Base-by-base conservation (phyloP, 139 green algal species). In the Tetradesmus lagerheimii region DNA sequence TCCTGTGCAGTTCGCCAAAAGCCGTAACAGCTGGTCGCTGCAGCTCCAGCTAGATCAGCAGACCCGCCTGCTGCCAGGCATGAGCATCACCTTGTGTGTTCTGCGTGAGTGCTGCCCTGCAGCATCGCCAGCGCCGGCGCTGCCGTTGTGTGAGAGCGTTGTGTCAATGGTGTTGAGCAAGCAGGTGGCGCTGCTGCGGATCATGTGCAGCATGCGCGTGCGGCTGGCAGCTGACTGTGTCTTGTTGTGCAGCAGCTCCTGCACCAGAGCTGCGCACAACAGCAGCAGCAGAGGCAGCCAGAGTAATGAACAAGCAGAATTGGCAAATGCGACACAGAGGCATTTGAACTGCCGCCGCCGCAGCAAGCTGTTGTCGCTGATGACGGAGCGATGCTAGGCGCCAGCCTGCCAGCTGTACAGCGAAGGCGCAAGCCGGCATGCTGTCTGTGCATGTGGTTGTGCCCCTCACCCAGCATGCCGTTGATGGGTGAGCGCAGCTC, bases 401-500 rank as follows among this genome's bases (percentile, higher is more conserved):
- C n/a, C n/a, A n/a, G n/a, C n/a, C n/a, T n/a, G n/a, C n/a, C n/a
- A n/a, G n/a, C n/a, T n/a, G n/a, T n/a, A 74, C 66, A 76, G 66
- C 66, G 2, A 35, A 37, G 37, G 23, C 20, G 14, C 78, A 18
- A 0, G n/a, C 1, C n/a, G n/a, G n/a, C n/a, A n/a, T n/a, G n/a
- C n/a, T n/a, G n/a, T n/a, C n/a, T n/a, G n/a, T n/a, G n/a, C n/a
- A n/a, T n/a, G n/a, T n/a, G n/a, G n/a, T n/a, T n/a, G n/a, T n/a
- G n/a, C n/a, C 0, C 38, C 92, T 29, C 76, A 94, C 93, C 94
- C 29, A 96, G 86, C 53, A 96, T 95, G 64, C 94, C 94, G 43
- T 92, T 89, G 43, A 96, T 93, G 29, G 94, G 94, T 35, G 94
- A 94, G 6, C 86, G 71, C 77, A 96, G 90, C 90, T 96, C 94